Evolutionary conservation across 495 filamentous ascomycete species (phyloP).

Genomic region (Trichoderma orchidacearum): DNA sequence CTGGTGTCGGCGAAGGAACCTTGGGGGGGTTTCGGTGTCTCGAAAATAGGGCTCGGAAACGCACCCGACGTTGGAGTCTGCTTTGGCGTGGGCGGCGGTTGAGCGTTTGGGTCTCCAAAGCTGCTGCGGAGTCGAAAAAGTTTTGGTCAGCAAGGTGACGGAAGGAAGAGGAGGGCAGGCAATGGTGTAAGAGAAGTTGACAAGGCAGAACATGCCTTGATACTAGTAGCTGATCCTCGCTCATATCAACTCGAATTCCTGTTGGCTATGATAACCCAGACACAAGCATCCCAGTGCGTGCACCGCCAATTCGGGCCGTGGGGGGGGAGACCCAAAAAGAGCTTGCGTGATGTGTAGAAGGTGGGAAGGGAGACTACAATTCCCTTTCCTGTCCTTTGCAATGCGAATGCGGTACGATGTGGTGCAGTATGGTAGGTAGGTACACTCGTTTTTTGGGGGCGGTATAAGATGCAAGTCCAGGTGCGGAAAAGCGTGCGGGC

Average conservation of each 20-base stretch:
- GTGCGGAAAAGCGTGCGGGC: not conserved
- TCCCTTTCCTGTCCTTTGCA: not conserved
- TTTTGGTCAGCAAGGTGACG: constrained; percentile 7
- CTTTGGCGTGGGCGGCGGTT: constrained; percentile 58
- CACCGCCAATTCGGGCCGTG: constrained; percentile 1
- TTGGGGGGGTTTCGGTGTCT: constrained; percentile 46
- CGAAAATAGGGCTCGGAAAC: constrained; percentile 50
- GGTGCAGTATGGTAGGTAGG: not conserved
- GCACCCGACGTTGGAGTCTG: constrained; percentile 54
- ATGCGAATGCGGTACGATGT: not conserved
- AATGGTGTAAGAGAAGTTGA: not conserved
- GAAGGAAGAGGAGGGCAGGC: not conserved
- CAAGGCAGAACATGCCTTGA: constrained; percentile 46
- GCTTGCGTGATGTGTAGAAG: not conserved
- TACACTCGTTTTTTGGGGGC: not conserved
- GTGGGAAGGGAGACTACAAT: not conserved
- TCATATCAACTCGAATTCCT: constrained; percentile 45
- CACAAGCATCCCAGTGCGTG: constrained; percentile 5
- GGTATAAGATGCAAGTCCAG: not conserved
- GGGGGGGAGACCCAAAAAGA: not conserved
- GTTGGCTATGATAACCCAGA: constrained; percentile 7
- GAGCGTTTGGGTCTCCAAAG: constrained; percentile 66
- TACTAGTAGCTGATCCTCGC: constrained; percentile 52
- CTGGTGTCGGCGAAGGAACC: constrained; percentile 31
- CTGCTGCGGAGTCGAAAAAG: constrained; percentile 24